phyloP scores from a whole-genome alignment of 2,329 filamentous ascomycete genomes.

The Zasmidium citrigriseum region DNA sequence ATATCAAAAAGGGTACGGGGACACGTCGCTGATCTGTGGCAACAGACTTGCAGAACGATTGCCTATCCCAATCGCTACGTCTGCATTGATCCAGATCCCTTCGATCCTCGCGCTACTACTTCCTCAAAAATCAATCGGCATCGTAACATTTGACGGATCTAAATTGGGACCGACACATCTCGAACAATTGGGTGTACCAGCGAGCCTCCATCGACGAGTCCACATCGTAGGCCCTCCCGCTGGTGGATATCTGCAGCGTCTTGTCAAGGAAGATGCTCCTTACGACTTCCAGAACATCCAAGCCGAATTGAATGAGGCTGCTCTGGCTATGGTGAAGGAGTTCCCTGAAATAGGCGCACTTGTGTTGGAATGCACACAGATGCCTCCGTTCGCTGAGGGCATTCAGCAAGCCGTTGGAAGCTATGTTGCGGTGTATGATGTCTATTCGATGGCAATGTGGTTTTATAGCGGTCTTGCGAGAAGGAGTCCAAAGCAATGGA shows the following conservation, averaged over 20 bases:
- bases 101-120: constrained; percentile 33
- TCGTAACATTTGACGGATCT: constrained; percentile 32
- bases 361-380: constrained; percentile 41
- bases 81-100: constrained; percentile 39
- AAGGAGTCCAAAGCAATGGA: constrained; percentile 11
- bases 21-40: neutral
- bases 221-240: constrained; percentile 11
- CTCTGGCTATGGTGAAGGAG: neutral
- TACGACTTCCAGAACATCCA: constrained; percentile 6
- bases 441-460: constrained; percentile 39
- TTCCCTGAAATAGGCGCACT: constrained; percentile 27
- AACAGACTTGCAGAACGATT: constrained; percentile 25
- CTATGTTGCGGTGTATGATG: constrained; percentile 26
- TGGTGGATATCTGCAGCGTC: constrained; percentile 6
- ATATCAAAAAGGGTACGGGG: neutral
- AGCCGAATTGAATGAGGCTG: constrained; percentile 3
- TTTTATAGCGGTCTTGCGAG: constrained; percentile 38
- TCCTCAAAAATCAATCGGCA: constrained; percentile 21
- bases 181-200: constrained; percentile 7
- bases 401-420: constrained; percentile 35
- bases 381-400: constrained; percentile 38
- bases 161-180: constrained; percentile 6
- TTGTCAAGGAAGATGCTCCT: constrained; percentile 4
- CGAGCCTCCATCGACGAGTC: neutral
- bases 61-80: constrained; percentile 41